Conservation (phyloP, 768 basidiomycete genomes). For the Serendipita indica region DNA sequence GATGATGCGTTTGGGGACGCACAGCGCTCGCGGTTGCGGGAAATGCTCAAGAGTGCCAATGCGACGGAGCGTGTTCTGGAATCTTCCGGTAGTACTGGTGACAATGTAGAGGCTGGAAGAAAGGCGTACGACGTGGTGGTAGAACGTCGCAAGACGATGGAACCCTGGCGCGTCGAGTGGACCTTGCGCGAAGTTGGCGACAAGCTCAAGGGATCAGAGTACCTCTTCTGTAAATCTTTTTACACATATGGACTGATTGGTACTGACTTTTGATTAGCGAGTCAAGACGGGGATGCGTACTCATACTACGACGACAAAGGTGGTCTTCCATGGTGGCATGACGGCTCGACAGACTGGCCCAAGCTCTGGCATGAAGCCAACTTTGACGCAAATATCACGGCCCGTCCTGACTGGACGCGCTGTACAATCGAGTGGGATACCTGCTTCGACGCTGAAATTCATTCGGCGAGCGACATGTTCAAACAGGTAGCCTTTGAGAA, state of each 20-base stretch:
- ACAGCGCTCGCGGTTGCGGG: not conserved
- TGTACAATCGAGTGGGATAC: slow-evolving; percentile 4
- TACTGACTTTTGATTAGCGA: not conserved
- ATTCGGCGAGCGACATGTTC: slow-evolving; percentile 21
- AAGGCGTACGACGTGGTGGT: not conserved
- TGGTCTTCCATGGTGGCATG: not conserved
- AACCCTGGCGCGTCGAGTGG: slow-evolving; percentile 2
- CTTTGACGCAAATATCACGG: not conserved
- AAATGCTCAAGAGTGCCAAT: not conserved
- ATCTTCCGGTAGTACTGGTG: too few species aligned
- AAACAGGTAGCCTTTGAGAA: slow-evolving; percentile 23
- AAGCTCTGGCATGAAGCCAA: not conserved
- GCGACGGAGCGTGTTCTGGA: not conserved
- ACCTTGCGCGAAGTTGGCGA: not conserved
- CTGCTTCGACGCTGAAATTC: slow-evolving; percentile 17
- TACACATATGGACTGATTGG: not conserved
- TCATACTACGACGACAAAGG: not conserved
- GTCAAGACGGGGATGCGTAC: slow-evolving; percentile 3
- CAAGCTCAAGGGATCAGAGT: not conserved
- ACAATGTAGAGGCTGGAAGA: not conserved
- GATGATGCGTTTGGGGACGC: slow-evolving; percentile 12
- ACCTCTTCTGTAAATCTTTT: not conserved
- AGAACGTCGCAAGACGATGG: not conserved
- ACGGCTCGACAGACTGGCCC: not conserved
- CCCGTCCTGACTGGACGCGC: not conserved